Base-by-base conservation (phyloP, 208 protist genomes). In the Acanthamoeba sp. region DNA sequence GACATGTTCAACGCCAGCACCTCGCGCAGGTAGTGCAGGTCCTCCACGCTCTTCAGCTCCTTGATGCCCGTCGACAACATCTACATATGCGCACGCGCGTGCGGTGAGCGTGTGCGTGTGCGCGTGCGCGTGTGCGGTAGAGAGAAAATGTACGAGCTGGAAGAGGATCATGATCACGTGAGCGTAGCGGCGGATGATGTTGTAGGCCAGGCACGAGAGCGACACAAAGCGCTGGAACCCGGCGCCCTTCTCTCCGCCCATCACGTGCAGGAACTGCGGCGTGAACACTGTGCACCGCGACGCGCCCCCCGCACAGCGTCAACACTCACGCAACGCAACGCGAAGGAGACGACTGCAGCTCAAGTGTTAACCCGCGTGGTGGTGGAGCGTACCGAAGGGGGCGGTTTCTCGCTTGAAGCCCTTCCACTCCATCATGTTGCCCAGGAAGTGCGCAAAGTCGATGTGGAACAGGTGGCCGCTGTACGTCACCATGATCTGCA, bases 401-500 rank as follows among this genome's bases (percentile, higher is more conserved):
- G 93, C 91, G 7, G 50, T 6, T 32, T 95, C 95, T 84, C 95
- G 85, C 64, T 84, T 90, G 78, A 97, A 34, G 62, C 94, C 88
- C 93, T 95, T 52, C 93, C 91, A 14, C 66, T 71, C 32, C 87
- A 96, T 73, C 80, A 94, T 95, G 93, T 98, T 98, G 24, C 98
- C 98, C 29, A 98, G 88, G 78, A 98, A 98, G 94, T 98, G 98
- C 42, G 97, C 98, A 96, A 98, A 98, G 76, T 98, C 98, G 88
- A 98, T 98, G 85, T 98, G 98, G 91, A 98, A 98, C 5, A 98
- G 52, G 40, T 97, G 96, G 4, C 98, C 98, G 29, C 40, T 45
- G 36, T 95, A 94, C 20, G 90, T 95, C 10, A 98, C 10, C 97
- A 98, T 98, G 38, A 98, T 97, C 55, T 18, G 4, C 48, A 18